A percentile compares a stretch with the other conserved stretches of the same genome.
Conservation (phyloP, 768 basidiomycete genomes). For the Tylopilus sp. region DNA sequence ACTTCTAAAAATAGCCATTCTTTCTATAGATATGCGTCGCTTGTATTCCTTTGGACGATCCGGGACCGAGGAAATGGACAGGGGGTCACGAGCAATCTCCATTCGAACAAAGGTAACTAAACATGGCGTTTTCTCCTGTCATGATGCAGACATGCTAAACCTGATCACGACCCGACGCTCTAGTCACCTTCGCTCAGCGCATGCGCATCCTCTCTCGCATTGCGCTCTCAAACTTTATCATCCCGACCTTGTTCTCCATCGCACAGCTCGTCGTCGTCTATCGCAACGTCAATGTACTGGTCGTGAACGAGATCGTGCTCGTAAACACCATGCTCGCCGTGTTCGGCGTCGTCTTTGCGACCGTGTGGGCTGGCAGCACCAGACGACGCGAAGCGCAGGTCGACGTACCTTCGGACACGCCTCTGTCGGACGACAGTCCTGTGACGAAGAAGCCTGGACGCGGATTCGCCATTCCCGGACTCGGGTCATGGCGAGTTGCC, state of each 20-base stretch:
- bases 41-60: conserved; percentile 28
- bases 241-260: conserved; percentile 32
- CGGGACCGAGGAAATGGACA: conserved; percentile 8
- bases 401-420: too few species aligned
- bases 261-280: conserved; percentile 31
- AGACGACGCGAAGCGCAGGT: not conserved
- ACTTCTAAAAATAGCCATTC: too few species aligned
- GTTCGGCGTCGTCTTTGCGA: conserved; percentile 33
- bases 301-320: conserved; percentile 27
- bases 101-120: conserved; percentile 7
- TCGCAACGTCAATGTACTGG: conserved; percentile 15
- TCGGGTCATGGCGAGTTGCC: conserved; percentile 21
- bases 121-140: not conserved
- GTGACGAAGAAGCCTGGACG: not conserved
- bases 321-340: conserved; percentile 31
- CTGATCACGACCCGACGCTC: not conserved
- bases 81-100: conserved; percentile 20
- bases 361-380: conserved; percentile 26
- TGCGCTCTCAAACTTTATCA: conserved; percentile 32
- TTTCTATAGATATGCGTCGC: conserved; percentile 27
- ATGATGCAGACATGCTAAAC: not conserved
- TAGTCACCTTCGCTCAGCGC: conserved; percentile 23
- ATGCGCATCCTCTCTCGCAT: conserved; percentile 28
- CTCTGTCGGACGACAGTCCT: not conserved
- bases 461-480: conserved; percentile 8